A percentile compares a stretch with the other conserved stretches of the same genome.
Evolutionary conservation across 768 basidiomycete genomes (phyloP).

Genomic region (Russula sp.): DNA sequence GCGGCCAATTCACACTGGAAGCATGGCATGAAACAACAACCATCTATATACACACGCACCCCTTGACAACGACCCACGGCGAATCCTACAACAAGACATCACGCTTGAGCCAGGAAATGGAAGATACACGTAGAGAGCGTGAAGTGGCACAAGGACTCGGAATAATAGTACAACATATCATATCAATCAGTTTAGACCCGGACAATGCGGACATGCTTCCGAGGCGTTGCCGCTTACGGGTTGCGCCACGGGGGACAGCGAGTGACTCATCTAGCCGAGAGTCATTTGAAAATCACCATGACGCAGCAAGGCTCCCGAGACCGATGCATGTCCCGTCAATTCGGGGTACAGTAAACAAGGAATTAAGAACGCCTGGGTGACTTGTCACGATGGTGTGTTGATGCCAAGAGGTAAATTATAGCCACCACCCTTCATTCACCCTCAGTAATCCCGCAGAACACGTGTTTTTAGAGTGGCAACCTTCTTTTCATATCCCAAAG

Average conservation of each 20-base stretch:
- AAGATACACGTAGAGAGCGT: background rate
- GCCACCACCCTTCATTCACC: too few relatives aligned
- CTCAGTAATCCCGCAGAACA: too few relatives aligned
- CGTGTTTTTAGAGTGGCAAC: too few relatives aligned
- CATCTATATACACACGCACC: background rate
- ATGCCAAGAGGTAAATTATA: too few relatives aligned
- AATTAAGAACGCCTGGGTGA: too few relatives aligned
- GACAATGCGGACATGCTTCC: background rate
- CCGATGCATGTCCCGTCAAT: too few relatives aligned
- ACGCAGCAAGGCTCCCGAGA: too few relatives aligned
- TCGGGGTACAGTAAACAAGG: background rate
- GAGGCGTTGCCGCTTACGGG: background rate
- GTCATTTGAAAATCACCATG: background rate
- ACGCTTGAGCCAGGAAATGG: background rate
- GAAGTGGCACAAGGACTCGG: background rate
- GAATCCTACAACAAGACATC: background rate
- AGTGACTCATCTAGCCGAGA: background rate
- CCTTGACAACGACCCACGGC: slow-evolving; percentile 16
- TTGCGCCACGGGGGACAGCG: too few relatives aligned
- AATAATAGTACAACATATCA: background rate
- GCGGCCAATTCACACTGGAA: background rate
- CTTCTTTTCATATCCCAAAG: background rate
- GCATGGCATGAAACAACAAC: slow-evolving; percentile 1
- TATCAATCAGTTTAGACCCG: too few relatives aligned
- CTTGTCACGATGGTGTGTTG: too few relatives aligned